These are phyloP conservation scores for Polytrichum commune DNA, from an alignment of 225 moss, liverwort and hornwort genomes.

Conservation along the genomic window DNA sequence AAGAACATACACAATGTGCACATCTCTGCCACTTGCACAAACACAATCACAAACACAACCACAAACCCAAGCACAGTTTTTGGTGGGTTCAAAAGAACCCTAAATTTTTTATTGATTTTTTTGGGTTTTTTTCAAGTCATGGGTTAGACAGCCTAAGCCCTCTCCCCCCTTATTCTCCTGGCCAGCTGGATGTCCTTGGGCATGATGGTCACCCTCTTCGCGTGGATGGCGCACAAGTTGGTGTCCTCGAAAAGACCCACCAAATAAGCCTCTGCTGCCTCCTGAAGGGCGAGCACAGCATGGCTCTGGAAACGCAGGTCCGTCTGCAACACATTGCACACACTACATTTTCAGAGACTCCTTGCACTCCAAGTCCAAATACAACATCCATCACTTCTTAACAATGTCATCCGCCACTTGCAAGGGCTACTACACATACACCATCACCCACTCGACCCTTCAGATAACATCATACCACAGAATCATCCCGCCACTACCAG, in stretches of 20 bases:
- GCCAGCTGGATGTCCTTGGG: constrained; percentile 59
- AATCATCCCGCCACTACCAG: not conserved
- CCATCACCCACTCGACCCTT: not conserved
- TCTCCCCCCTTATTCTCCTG: constrained; percentile 54
- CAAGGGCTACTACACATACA: not conserved
- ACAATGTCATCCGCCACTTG: not conserved
- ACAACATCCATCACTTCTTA: not conserved
- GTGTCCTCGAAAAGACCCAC: constrained; percentile 51
- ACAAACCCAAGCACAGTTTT: not conserved
- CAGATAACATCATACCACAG: not conserved
- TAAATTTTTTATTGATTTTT: constrained; percentile 5
- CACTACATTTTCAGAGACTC: not conserved
- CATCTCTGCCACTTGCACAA: no score
- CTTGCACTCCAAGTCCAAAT: no score
- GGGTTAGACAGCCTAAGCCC: constrained; percentile 29
- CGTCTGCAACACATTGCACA: constrained; percentile 25
- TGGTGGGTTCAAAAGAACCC: constrained; percentile 23
- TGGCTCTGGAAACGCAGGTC: constrained; percentile 58
- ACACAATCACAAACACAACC: not conserved
- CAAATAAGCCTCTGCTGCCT: constrained; percentile 49
- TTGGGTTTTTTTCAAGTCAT: not conserved
- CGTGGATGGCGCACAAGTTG: constrained; percentile 48
- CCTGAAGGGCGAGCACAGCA: constrained; percentile 48
- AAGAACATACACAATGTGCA: no score
- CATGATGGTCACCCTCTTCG: constrained; percentile 59